A percentile compares a stretch with the other conserved stretches of the same genome.
phyloP scores from a whole-genome alignment of 371 early-diverging fungal species.

The Mucor circinelloides region DNA sequence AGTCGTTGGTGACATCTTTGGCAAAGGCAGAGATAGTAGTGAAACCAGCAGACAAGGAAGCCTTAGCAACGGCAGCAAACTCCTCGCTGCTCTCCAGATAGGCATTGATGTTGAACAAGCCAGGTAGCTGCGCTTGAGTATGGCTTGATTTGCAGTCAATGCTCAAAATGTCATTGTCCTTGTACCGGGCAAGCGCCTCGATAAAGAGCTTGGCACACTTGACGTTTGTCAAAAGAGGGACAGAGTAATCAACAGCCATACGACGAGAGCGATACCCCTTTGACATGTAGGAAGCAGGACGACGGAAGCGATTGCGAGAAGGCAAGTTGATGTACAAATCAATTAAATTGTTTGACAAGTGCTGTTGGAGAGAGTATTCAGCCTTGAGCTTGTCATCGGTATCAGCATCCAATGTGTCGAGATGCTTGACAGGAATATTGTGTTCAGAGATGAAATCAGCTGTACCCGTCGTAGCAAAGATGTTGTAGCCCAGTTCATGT shows the following conservation, averaged over 20 bases:
- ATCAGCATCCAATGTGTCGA: constrained; percentile 75
- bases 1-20: constrained; percentile 56
- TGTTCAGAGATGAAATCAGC: constrained; percentile 95
- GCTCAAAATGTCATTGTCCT: constrained; percentile 72
- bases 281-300: constrained; percentile 94
- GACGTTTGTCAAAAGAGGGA: constrained; percentile 97
- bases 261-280: constrained; percentile 94
- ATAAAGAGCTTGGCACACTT: constrained; percentile 97
- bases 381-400: constrained; percentile 66
- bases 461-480: constrained; percentile 95
- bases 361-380: constrained; percentile 92
- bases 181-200: constrained; percentile 87
- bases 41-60: constrained; percentile 85
- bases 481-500: constrained; percentile 80
- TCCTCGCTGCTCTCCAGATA: constrained; percentile 57
- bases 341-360: constrained; percentile 93
- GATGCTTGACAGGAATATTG: constrained; percentile 85
- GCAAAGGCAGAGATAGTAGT: constrained; percentile 73
- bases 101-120: constrained; percentile 82
- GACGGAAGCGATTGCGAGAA: constrained; percentile 92
- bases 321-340: constrained; percentile 98
- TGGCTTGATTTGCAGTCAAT: constrained; percentile 91
- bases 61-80: constrained; percentile 65
- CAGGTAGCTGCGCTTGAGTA: constrained; percentile 82
- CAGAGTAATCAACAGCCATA: constrained; percentile 95